Evolutionary conservation across 352 stramenopile species (phyloP), one percentile per base, ranked within the genome.

Genomic region (Phytopythium montanum): DNA sequence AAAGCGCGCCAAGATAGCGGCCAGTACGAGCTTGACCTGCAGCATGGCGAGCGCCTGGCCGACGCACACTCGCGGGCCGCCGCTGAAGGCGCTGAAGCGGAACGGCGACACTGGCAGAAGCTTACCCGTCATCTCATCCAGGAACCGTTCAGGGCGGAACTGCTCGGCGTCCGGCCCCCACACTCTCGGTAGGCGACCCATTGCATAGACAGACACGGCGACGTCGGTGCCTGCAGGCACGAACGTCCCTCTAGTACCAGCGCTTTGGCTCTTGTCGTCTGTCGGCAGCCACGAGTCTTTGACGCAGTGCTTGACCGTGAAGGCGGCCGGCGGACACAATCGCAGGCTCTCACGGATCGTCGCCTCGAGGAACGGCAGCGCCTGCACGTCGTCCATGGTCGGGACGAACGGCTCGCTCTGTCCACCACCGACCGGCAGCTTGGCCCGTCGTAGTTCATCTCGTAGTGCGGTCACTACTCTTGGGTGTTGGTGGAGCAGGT

Each of bases 21-120:
- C 71, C 13, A 81, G 75, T 34, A 90, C 77, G 49, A 88, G 81
- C 65, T 84, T 88, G 21, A 74, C 75, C 48, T 86, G 75, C 16
- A 86, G 64, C 39, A 79, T 69, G 7, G 83, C 70, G 36, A 88
- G 34, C n/a, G 69, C 54, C 38, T 75, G 59, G 5, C 82, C 83
- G 19, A 89, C 65, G 33, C 59, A 81, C 48, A 69, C 61, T 38
- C 69, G 72, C 18, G 63, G 72, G 0, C 72, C 72, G 26, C 62
- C 64, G 59, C 67, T 75, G 36, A 81, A 81, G 13, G 72, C 69
- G 26, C 67, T 74, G 44, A 75, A 74, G 8, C 75, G 74, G 52
- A 62, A 48, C 0, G 66, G 56, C 2, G 72, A 72, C 21, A 77
- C 14, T 10, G 66, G 29, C 1, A 75, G 5, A 2, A 76, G 36